phyloP scores from a whole-genome alignment of 768 basidiomycete genomes.

The Panellus pusillus region DNA sequence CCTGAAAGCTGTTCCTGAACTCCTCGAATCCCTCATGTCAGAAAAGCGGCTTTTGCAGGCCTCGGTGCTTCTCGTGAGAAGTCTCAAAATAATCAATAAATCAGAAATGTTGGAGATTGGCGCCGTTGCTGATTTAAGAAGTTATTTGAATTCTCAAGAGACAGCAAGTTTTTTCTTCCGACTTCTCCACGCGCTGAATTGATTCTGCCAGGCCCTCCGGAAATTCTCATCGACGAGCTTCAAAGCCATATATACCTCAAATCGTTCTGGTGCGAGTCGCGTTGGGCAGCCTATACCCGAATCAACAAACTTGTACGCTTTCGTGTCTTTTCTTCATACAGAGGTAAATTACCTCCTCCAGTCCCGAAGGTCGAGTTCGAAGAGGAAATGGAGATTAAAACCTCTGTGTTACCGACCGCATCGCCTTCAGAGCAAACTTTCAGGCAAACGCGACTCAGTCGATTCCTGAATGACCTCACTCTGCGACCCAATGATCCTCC shows the following conservation, averaged over 20 bases:
- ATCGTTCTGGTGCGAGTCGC: constrained; percentile 91
- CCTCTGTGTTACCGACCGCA: constrained; percentile 30
- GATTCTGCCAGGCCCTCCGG: constrained; percentile 70
- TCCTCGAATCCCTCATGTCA: constrained; percentile 90
- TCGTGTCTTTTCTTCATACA: not conserved
- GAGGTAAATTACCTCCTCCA: constrained; percentile 28
- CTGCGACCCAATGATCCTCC: constrained; percentile 79
- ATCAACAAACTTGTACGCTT: constrained; percentile 72
- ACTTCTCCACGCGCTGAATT: not conserved
- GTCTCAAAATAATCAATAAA: constrained; percentile 88
- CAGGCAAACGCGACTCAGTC: constrained; percentile 52
- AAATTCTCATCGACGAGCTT: constrained; percentile 92
- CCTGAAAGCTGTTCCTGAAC: constrained; percentile 87
- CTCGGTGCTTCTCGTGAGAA: constrained; percentile 80
- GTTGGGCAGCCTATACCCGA: constrained; percentile 84
- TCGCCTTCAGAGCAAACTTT: constrained; percentile 41
- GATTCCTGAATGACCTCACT: constrained; percentile 64
- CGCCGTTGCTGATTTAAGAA: constrained; percentile 85
- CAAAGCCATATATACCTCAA: constrained; percentile 98
- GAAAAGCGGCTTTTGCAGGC: constrained; percentile 93
- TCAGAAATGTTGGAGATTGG: constrained; percentile 94
- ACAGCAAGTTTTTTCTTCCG: constrained; percentile 46
- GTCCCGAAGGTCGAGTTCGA: constrained; percentile 72
- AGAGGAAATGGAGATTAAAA: constrained; percentile 38
- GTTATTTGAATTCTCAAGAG: constrained; percentile 85